phyloP scores from a whole-genome alignment of 164 flowering plant genomes.

The Hamamelis virginiana region DNA sequence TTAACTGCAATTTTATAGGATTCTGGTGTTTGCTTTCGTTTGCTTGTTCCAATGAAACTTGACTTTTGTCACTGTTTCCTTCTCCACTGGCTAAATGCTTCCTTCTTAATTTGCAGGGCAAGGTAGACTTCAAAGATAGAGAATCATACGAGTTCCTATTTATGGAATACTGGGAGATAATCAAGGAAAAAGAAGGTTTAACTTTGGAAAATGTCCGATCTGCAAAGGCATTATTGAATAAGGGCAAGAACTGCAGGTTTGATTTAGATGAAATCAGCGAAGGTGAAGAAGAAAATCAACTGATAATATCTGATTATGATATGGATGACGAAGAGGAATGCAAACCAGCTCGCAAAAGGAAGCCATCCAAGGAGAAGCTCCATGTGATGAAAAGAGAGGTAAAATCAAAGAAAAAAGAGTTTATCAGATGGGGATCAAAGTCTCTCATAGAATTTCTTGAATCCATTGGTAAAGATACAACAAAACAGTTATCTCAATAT shows the following conservation, averaged over 20 bases:
- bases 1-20: too few species aligned
- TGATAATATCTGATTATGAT: constrained; percentile 30
- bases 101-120: constrained; percentile 44
- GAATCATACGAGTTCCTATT: constrained; percentile 63
- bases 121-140: constrained; percentile 58
- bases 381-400: constrained; percentile 10
- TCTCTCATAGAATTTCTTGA: constrained; percentile 54
- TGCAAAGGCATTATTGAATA: constrained; percentile 39
- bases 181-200: constrained; percentile 52
- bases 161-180: constrained; percentile 64
- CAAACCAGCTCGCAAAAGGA: constrained; percentile 4
- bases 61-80: not conserved
- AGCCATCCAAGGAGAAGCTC: constrained; percentile 18
- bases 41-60: not conserved
- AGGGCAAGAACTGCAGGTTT: constrained; percentile 24
- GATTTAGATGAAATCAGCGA: constrained; percentile 21
- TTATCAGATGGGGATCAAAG: constrained; percentile 79
- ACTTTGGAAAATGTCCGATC: constrained; percentile 35
- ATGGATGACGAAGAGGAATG: constrained; percentile 13
- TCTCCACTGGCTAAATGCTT: constrained; percentile 1
- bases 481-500: constrained; percentile 35
- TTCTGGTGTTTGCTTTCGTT: too few species aligned
- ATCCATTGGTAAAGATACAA: constrained; percentile 54
- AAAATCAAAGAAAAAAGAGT: constrained; percentile 42
- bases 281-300: constrained; percentile 26